phyloP scores from a whole-genome alignment of 2,329 filamentous ascomycete species.

The Tothia fuscella region DNA sequence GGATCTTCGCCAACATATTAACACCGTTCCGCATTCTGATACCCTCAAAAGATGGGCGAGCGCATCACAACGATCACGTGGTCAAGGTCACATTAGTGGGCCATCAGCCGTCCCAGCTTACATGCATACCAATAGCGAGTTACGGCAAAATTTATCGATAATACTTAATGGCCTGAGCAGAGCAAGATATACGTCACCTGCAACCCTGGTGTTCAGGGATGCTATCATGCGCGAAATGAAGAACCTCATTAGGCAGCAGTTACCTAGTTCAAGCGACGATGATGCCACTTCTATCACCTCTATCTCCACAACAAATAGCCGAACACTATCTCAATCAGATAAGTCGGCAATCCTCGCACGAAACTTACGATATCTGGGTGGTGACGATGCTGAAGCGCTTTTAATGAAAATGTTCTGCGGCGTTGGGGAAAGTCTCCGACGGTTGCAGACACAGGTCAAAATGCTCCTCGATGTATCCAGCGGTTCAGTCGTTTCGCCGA shows the following conservation, averaged over 20 bases:
- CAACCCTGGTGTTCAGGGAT: slow-evolving; percentile 75
- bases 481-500: slow-evolving; percentile 42
- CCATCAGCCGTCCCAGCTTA: slow-evolving; percentile 54
- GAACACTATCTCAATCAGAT: slow-evolving; percentile 62
- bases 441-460: slow-evolving; percentile 84
- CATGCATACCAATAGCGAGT: slow-evolving; percentile 55
- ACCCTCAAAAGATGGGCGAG: slow-evolving; percentile 78
- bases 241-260: slow-evolving; percentile 65
- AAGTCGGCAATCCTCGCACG: slow-evolving; percentile 80
- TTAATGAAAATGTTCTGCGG: slow-evolving; percentile 74
- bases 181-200: slow-evolving; percentile 66
- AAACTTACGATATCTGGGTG: slow-evolving; percentile 73
- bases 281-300: slow-evolving; percentile 86
- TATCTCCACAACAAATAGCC: slow-evolving; percentile 61
- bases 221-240: slow-evolving; percentile 77
- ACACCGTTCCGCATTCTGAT: slow-evolving; percentile 55
- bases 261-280: slow-evolving; percentile 89
- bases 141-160: slow-evolving; percentile 58
- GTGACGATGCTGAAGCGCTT: slow-evolving; percentile 73
- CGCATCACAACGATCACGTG: slow-evolving; percentile 60
- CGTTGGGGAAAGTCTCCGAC: slow-evolving; percentile 73
- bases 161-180: slow-evolving; percentile 70
- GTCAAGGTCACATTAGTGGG: slow-evolving; percentile 35
- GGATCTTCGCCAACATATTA: slow-evolving; percentile 71
- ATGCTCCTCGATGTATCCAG: slow-evolving; percentile 90